These are phyloP conservation scores for Pestalotiopsis fici DNA, from an alignment of 2,329 filamentous ascomycete species.

Conservation along the genomic window DNA sequence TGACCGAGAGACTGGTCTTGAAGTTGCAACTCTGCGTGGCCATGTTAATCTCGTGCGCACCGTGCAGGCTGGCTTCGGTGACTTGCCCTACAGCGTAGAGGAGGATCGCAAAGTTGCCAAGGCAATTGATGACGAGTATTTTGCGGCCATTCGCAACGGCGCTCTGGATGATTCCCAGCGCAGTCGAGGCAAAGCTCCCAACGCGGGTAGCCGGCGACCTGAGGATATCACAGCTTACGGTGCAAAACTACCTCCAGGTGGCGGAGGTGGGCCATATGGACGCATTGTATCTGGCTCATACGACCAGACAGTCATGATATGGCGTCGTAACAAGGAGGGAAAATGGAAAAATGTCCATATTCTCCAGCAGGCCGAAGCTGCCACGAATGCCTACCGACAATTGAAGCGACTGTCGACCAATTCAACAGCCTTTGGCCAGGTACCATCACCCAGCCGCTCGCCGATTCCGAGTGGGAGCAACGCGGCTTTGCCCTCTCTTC, in stretches of 20 bases:
- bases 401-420: constrained; percentile 4
- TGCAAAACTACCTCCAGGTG: constrained; percentile 85
- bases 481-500: constrained; percentile 60
- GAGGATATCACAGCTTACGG: constrained; percentile 78
- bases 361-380: constrained; percentile 73
- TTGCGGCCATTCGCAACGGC: constrained; percentile 57
- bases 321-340: constrained; percentile 83
- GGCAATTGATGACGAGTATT: constrained; percentile 73
- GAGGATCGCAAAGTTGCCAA: constrained; percentile 74
- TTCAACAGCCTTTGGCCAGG: not conserved
- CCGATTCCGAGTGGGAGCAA: not conserved
- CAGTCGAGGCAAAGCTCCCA: constrained; percentile 44
- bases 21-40: constrained; percentile 83
- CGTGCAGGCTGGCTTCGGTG: constrained; percentile 92
- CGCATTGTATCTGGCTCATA: constrained; percentile 98
- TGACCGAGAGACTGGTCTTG: constrained; percentile 80
- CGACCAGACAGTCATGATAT: constrained; percentile 93
- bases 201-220: constrained; percentile 74
- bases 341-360: constrained; percentile 80
- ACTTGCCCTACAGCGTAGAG: constrained; percentile 76
- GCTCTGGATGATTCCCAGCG: constrained; percentile 41
- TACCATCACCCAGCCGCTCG: not conserved
- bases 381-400: constrained; percentile 45
- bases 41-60: constrained; percentile 88
- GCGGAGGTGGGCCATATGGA: constrained; percentile 84